phyloP scores from a whole-genome alignment of 495 filamentous ascomycete species.

The Xylaria curta region DNA sequence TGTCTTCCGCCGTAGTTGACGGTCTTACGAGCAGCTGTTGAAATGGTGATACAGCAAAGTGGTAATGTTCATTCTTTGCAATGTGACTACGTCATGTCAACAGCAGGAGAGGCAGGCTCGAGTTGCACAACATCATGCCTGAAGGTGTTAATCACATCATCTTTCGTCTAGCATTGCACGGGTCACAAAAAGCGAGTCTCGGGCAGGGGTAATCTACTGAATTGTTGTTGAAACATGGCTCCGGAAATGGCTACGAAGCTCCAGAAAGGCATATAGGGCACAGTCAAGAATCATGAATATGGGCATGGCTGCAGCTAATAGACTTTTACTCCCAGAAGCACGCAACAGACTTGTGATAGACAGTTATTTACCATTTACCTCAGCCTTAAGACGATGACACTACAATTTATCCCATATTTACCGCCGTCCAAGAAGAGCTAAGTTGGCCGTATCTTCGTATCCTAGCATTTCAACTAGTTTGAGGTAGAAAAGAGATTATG shows the following conservation, averaged over 20 bases:
- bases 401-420: neutral
- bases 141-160: neutral
- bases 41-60: neutral
- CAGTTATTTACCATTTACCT: neutral
- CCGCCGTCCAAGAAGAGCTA: neutral
- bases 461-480: neutral
- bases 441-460: neutral
- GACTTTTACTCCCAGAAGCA: too few relatives aligned
- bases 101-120: neutral
- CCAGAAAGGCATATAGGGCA: neutral
- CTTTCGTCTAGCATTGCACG: too few relatives aligned
- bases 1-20: neutral
- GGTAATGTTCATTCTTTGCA: neutral
- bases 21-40: neutral
- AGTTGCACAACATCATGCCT: neutral
- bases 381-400: neutral
- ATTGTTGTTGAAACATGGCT: neutral
- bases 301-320: neutral
- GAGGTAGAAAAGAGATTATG: neutral
- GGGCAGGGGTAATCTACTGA: neutral
- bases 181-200: neutral
- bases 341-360: neutral
- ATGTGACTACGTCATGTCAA: neutral
- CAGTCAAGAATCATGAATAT: too few relatives aligned
- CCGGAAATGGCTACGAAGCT: neutral